Evolutionary conservation across 2,329 filamentous ascomycete genomes (phyloP), one percentile per base, ranked within the genome.

Genomic region (Cercospora citrullina): DNA sequence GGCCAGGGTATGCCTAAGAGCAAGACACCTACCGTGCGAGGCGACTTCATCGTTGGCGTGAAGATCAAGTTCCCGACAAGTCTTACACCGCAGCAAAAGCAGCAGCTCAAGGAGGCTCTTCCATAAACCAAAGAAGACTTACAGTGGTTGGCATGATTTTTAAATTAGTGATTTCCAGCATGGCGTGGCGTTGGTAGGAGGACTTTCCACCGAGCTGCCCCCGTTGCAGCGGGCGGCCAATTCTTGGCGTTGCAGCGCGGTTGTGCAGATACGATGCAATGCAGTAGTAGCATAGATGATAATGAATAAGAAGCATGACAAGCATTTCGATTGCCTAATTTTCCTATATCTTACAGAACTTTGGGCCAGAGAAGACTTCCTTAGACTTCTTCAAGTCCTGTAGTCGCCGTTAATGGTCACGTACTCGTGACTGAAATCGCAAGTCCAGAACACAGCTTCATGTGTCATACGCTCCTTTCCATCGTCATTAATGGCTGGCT

Each of bases 1-100:
- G 87, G 87, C 5, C 85, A 92, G n/a, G 95, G 95, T 68, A 98
- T 99, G 95, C 93, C 94, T 42, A 89, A 95, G 76, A 92, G 92
- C 69, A 98, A 97, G 86, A 94, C 93, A 78, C 92, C 92, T 0
- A 88, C 84, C 68, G 87, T 93, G 75, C 87, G 94, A 66, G 95
- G 95, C 26, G 93, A 97, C 77, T 92, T 99, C 72, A 82, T 98
- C 67, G 86, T 99, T 68, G 91, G 89, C 68, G 94, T 97, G 76
- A 95, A 95, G 77, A 94, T 99, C 79, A 94, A 92, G 77, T 98
- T 97, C 83, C 95, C 95, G 0, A 89, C 89, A 3, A 89, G 81
- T 48, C 81, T 99, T 80, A 94, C 92, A 4, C 66, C 86, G 7
- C 82, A 86, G 4, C 94, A 98, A 82, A 98, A 97, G 84, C 83